These are phyloP conservation scores for Prunus mongolica DNA, from an alignment of 306 rosid species.

Conservation along the genomic window DNA sequence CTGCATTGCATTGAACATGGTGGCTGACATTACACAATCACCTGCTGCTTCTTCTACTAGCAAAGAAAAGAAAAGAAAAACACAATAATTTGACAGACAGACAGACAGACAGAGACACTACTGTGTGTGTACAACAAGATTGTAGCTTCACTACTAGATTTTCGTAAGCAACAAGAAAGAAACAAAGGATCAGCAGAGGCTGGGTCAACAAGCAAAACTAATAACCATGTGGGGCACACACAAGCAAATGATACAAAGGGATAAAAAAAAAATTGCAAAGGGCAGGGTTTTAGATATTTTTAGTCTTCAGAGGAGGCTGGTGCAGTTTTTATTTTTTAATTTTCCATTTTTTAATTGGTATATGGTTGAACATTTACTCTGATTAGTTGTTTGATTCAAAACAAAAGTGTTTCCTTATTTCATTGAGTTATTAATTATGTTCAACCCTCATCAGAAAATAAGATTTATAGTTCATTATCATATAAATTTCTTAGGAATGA, in stretches of 20 bases:
- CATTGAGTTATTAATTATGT: not conserved
- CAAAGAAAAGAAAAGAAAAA: not conserved
- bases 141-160: not conserved
- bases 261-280: not conserved
- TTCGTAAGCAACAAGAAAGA: conserved; percentile 3
- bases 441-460: too few relatives aligned
- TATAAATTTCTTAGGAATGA: too few relatives aligned
- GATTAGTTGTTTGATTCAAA: not conserved
- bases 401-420: not conserved
- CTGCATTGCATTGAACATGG: conserved; percentile 69
- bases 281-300: not conserved
- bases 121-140: not conserved
- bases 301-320: not conserved
- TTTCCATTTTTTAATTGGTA: not conserved
- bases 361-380: not conserved
- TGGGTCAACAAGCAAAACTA: not conserved
- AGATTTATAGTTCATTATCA: too few relatives aligned
- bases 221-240: not conserved
- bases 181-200: not conserved
- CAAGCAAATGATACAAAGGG: not conserved
- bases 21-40: conserved; percentile 63
- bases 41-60: conserved; percentile 32
- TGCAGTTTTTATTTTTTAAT: not conserved
- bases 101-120: not conserved
- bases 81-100: not conserved